phyloP scores from a whole-genome alignment of 305 asterid species.

The Striga hermonthica region DNA sequence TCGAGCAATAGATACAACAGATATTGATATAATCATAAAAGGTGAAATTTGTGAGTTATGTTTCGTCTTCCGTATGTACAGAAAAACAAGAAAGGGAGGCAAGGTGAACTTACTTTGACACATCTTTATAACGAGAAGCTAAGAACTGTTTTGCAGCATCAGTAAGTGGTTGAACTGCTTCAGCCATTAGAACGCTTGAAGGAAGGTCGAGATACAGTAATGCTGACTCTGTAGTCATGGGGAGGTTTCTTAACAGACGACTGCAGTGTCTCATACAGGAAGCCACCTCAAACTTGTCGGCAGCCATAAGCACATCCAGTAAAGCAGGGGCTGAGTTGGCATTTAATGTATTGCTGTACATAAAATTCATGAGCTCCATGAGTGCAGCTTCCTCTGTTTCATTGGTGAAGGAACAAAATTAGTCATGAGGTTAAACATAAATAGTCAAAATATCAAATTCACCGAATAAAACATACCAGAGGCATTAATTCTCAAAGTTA shows the following conservation, averaged over 20 bases:
- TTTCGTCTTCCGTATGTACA: too few species aligned
- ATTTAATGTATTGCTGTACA: constrained; percentile 71
- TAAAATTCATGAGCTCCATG: constrained; percentile 92
- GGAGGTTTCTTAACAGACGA: constrained; percentile 61
- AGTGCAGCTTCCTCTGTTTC: constrained; percentile 89
- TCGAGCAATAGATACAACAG: constrained; percentile 10
- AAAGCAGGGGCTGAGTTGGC: constrained; percentile 69
- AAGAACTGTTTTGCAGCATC: constrained; percentile 83
- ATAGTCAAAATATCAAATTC: neutral
- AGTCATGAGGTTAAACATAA: constrained; percentile 18
- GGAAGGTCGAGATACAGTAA: constrained; percentile 88
- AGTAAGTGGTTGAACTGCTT: constrained; percentile 83
- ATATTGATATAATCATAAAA: neutral
- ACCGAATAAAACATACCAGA: constrained; percentile 55
- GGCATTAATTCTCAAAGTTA: constrained; percentile 74
- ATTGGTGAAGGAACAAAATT: constrained; percentile 26
- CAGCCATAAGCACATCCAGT: constrained; percentile 83
- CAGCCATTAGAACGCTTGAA: constrained; percentile 82
- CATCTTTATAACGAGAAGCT: constrained; percentile 75
- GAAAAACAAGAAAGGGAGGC: neutral
- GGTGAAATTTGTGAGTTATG: neutral
- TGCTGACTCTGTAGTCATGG: constrained; percentile 89
- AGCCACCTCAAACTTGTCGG: constrained; percentile 91
- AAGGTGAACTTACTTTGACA: constrained; percentile 61
- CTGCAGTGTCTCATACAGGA: constrained; percentile 94